phyloP scores from a whole-genome alignment of 1,139 yeast genomes.

The Eremothecium gossypii region DNA sequence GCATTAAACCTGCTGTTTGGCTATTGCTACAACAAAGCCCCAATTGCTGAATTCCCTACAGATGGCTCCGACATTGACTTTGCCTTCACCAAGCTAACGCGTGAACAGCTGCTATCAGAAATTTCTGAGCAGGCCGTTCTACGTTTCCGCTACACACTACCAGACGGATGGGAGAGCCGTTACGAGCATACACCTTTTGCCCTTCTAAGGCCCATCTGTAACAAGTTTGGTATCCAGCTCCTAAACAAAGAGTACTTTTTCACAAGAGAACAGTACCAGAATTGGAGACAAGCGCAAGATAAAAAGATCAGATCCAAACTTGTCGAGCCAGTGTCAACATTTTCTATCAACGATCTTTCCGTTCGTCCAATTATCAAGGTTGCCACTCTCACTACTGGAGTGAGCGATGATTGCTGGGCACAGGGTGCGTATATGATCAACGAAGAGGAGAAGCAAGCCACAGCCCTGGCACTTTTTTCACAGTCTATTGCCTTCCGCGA shows the following conservation, averaged over 20 bases:
- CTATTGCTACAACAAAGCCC: conserved; percentile 35
- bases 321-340: conserved; percentile 32
- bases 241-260: conserved; percentile 33
- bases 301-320: conserved; percentile 31
- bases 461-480: conserved; percentile 48
- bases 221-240: conserved; percentile 86
- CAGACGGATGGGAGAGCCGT: conserved; percentile 38
- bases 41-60: conserved; percentile 34
- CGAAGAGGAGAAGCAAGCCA: conserved; percentile 29
- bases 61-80: conserved; percentile 37
- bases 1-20: conserved; percentile 69
- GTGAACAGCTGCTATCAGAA: conserved; percentile 36
- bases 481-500: conserved; percentile 71
- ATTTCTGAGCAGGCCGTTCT: conserved; percentile 43
- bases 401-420: conserved; percentile 73
- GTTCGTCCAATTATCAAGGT: conserved; percentile 70
- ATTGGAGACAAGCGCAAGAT: conserved; percentile 32
- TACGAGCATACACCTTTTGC: conserved; percentile 33
- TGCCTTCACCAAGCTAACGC: conserved; percentile 39
- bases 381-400: conserved; percentile 53
- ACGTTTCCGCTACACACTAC: conserved; percentile 56
- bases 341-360: conserved; percentile 54
- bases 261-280: conserved; percentile 39
- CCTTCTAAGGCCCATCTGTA: conserved; percentile 63
- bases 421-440: conserved; percentile 49